These are phyloP conservation scores for Medicago lupulina DNA, from an alignment of 306 rosid genomes.

Conservation along the genomic window DNA sequence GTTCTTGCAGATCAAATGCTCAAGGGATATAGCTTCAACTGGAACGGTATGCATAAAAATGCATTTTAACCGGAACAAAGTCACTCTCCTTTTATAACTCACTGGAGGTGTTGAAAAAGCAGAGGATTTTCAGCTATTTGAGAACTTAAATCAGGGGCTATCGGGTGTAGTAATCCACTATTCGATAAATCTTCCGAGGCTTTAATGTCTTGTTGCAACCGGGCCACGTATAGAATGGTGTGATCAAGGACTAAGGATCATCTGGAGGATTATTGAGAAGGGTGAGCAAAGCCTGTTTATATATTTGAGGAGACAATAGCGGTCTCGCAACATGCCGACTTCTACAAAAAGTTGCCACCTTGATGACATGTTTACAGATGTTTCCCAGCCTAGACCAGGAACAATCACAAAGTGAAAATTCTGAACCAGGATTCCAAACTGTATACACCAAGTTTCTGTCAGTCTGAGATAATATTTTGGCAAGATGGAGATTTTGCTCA, in stretches of 20 bases:
- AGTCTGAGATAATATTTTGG: conserved; percentile 71
- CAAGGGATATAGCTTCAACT: conserved; percentile 31
- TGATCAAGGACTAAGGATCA: conserved; percentile 78
- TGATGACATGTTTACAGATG: conserved; percentile 76
- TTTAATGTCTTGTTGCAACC: conserved; percentile 71
- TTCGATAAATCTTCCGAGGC: conserved; percentile 65
- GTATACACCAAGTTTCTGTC: conserved; percentile 67
- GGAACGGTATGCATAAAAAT: conserved; percentile 3
- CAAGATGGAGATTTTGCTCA: conserved; percentile 67
- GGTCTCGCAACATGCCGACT: conserved; percentile 66
- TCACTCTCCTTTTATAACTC: conserved; percentile 41
- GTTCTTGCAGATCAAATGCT: conserved; percentile 22
- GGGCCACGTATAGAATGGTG: conserved; percentile 57
- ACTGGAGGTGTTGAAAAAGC: conserved; percentile 50
- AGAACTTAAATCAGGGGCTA: conserved; percentile 60
- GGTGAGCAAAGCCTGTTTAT: conserved; percentile 61
- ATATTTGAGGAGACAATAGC: conserved; percentile 68
- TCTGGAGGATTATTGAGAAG: conserved; percentile 74
- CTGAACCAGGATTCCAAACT: conserved; percentile 82
- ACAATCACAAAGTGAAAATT: conserved; percentile 83
- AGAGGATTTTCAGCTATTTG: conserved; percentile 54
- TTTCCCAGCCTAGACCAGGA: conserved; percentile 77
- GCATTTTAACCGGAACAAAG: conserved; percentile 27
- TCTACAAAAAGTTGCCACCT: conserved; percentile 71
- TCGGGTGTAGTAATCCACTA: conserved; percentile 68